A percentile compares a stretch with the other conserved stretches of the same genome.
Evolutionary conservation across 139 green algal genomes (phyloP).

Genomic region (Coelastrella sp.): DNA sequence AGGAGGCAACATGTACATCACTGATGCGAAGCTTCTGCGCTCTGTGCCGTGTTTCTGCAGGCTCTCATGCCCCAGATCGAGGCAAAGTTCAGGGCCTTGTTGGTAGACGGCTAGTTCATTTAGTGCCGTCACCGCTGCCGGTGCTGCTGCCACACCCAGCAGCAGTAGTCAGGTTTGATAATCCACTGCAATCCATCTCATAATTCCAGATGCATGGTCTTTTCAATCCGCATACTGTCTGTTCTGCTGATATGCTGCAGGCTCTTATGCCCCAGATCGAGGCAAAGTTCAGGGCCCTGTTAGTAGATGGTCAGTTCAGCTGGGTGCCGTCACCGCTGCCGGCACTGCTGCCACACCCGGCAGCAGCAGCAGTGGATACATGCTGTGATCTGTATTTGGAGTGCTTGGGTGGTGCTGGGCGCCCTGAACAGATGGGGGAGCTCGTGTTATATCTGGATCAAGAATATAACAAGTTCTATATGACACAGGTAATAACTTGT

Average conservation of each 20-base stretch:
- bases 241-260: no score
- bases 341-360: not conserved
- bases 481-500: not conserved
- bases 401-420: not conserved
- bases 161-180: no score
- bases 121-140: conserved; percentile 21
- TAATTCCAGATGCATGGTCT: no score
- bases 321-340: conserved; percentile 36
- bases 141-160: not conserved
- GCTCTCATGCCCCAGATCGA: conserved; percentile 36
- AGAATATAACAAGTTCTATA: conserved; percentile 1
- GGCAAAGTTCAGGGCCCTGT: not conserved
- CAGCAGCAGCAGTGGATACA: conserved; percentile 4
- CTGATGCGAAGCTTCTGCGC: no score
- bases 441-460: conserved; percentile 44
- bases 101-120: conserved; percentile 14
- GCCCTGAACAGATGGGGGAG: conserved; percentile 28
- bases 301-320: not conserved
- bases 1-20: no score
- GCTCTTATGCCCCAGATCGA: conserved; percentile 33
- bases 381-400: conserved; percentile 29
- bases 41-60: no score
- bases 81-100: not conserved
- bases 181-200: no score
- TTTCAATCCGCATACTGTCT: no score